Evolutionary conservation across 371 early-diverging fungal genomes (phyloP), one percentile per base, ranked within the genome.

Genomic region (Phascolomyces articulosus): DNA sequence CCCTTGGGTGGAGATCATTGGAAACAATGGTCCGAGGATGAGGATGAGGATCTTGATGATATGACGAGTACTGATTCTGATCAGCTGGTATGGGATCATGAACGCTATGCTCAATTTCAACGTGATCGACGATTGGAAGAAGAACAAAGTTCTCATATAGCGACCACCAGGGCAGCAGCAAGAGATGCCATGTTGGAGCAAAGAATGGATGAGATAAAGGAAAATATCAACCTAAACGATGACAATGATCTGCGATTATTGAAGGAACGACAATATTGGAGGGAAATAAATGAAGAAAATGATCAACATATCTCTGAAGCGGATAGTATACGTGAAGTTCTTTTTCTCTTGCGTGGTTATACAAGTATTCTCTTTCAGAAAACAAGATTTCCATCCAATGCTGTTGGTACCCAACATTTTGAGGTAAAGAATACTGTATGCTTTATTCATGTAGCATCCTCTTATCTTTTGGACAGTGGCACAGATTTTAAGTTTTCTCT

Each of bases 1-100:
- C 78, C 78, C 7, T 57, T 74, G 23, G 60, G 70, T 31, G 78
- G 78, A 0, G 74, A 74, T 63, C 78, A 78, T 51, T 78, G 78
- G 78, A 31, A 69, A 27, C 63, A 63, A 18, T 68, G 64, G 65
- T n/a, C 54, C 2, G 64, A 64, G 16, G 55, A 40, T 9, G 64
- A 64, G 13, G 55, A 40, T 4, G 76, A 70, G 31, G 65, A 66
- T 16, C 31, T 58, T n/a, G 40, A 29, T 41, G 54, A 29, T 4
- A 55, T 29, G 38, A 69, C 70, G 29, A 29, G 63, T 6, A 54
- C 59, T 28, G 66, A 61, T 27, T 16, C 62, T 2, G 65, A 73
- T 27, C 58, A 68, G 8, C 58, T 58, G 34, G 70, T 69, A 26
- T 21, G 67, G n/a, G 70, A 73, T 20, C 40, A 66, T 28, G 60